These are phyloP conservation scores for Rutstroemia sp. DNA, from an alignment of 2,329 filamentous ascomycete genomes.

Conservation along the genomic window DNA sequence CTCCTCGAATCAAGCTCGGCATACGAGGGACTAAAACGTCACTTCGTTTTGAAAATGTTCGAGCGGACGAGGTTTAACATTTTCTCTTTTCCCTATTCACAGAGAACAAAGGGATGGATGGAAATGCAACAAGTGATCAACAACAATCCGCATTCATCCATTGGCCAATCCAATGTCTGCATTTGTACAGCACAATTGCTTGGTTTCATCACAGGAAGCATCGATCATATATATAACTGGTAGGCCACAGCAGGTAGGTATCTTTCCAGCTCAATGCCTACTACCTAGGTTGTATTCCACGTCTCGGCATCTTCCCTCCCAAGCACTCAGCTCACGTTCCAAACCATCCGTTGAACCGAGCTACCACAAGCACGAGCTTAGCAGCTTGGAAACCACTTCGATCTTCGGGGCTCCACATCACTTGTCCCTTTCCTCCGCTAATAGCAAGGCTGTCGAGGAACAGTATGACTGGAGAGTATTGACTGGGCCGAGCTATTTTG, in stretches of 20 bases:
- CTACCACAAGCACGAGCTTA: conserved; percentile 7
- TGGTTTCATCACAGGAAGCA: not conserved
- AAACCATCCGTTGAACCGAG: conserved; percentile 10
- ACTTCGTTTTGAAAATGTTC: not conserved
- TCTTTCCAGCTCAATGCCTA: not conserved
- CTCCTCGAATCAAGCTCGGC: not conserved
- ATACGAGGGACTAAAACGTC: not conserved
- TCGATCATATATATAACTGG: not conserved
- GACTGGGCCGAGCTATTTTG: conserved; percentile 5
- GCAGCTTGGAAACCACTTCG: not conserved
- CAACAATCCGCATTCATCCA: conserved; percentile 6
- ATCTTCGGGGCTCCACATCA: not conserved
- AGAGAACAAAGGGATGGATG: not conserved
- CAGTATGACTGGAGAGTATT: not conserved
- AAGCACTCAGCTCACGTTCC: not conserved
- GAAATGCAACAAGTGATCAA: not conserved
- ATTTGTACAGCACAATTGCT: not conserved
- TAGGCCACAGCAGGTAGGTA: not conserved
- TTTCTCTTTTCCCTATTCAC: not conserved
- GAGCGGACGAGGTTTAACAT: not conserved
- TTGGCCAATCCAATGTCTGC: not conserved
- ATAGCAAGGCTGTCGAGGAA: conserved; percentile 5
- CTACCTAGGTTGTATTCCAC: not conserved
- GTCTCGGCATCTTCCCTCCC: not conserved
- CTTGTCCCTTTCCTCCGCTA: not conserved